Conservation (phyloP, 441 rosid species). For the Dalechampia spathulata region DNA sequence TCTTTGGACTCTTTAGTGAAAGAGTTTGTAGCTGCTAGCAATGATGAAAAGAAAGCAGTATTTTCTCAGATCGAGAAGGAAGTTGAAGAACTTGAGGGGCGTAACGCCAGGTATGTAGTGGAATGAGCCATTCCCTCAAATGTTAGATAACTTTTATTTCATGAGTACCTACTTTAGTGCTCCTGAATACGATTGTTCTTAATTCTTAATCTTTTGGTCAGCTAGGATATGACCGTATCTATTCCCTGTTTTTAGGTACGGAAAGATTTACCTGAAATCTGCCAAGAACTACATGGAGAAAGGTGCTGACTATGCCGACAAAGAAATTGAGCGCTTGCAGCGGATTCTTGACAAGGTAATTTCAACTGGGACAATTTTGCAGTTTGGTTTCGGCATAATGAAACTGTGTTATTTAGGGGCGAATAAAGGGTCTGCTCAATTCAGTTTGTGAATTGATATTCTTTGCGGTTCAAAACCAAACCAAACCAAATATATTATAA, state of each 20-base stretch:
- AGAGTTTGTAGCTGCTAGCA: constrained; percentile 68
- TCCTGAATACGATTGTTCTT: no score
- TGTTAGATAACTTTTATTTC: no score
- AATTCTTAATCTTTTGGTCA: no score
- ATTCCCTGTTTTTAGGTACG: constrained; percentile 37
- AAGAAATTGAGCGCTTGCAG: constrained; percentile 71
- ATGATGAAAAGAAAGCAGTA: constrained; percentile 66
- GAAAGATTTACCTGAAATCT: constrained; percentile 64
- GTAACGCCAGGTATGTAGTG: constrained; percentile 52
- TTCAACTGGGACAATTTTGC: no score
- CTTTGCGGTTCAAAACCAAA: no score
- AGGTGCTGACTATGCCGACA: constrained; percentile 67
- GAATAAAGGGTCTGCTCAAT: no score
- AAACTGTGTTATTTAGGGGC: no score
- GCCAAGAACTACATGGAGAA: constrained; percentile 67
- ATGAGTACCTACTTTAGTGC: no score
- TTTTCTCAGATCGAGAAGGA: constrained; percentile 64
- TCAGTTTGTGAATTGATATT: no score
- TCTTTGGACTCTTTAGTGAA: constrained; percentile 73
- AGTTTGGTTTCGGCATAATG: no score
- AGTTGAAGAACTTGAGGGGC: constrained; percentile 64
- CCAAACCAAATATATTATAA: no score
- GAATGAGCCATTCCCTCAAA: background rate
- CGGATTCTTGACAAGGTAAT: constrained; percentile 82
- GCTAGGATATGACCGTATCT: background rate